phyloP scores from a whole-genome alignment of 306 rosid species.

The Acacia melanoxylon region DNA sequence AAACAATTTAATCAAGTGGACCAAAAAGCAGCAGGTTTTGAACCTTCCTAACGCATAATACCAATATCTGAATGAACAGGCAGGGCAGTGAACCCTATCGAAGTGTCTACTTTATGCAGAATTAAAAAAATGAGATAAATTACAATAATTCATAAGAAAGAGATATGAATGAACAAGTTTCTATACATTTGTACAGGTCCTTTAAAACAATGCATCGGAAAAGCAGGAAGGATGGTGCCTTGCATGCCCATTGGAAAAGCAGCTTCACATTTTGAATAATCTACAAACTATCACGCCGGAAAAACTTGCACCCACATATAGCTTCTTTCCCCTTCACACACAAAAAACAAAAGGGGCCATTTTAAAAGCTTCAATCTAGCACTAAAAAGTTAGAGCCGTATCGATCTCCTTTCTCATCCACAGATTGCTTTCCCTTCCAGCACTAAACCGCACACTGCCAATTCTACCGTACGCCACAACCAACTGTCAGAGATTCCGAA shows the following conservation, averaged over 20 bases:
- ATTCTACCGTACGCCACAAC: constrained; percentile 8
- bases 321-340: constrained; percentile 7
- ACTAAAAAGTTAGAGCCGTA: constrained; percentile 4
- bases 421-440: constrained; percentile 17
- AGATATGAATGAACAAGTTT: constrained; percentile 24
- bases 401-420: constrained; percentile 18
- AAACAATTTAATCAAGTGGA: background rate
- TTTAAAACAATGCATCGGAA: background rate
- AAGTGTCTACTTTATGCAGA: background rate
- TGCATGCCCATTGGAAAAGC: background rate
- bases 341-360: background rate
- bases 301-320: constrained; percentile 25
- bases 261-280: constrained; percentile 21
- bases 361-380: constrained; percentile 12
- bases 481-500: constrained; percentile 47
- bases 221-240: constrained; percentile 6
- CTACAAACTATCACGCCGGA: constrained; percentile 34
- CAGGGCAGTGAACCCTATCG: background rate
- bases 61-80: background rate
- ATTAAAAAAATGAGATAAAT: background rate
- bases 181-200: constrained; percentile 46
- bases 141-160: background rate
- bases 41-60: background rate
- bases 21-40: background rate
- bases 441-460: constrained; percentile 16